These are phyloP conservation scores for Jamesozyma rosinii DNA, from an alignment of 805 yeast species.

Conservation along the genomic window DNA sequence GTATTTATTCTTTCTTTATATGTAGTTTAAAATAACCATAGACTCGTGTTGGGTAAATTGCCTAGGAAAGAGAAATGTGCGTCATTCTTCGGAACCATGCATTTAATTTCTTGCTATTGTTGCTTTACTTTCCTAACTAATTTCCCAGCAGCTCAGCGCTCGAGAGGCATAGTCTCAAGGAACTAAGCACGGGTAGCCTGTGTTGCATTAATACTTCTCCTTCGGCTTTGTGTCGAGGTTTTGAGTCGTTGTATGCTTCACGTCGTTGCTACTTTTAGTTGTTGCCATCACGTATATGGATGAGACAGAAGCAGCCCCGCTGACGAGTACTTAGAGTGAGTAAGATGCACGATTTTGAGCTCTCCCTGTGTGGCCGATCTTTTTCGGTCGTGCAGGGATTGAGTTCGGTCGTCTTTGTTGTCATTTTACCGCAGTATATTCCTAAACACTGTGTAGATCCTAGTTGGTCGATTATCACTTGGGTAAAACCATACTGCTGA, in stretches of 20 bases:
- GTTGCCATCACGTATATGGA: slow-evolving; percentile 41
- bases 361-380: slow-evolving; percentile 16
- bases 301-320: slow-evolving; percentile 89
- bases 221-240: slow-evolving; percentile 27
- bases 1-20: background rate
- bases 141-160: slow-evolving; percentile 58
- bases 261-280: slow-evolving; percentile 33
- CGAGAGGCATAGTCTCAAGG: slow-evolving; percentile 48
- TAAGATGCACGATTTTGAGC: slow-evolving; percentile 36
- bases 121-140: slow-evolving; percentile 23
- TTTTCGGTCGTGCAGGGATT: slow-evolving; percentile 27
- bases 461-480: slow-evolving; percentile 84
- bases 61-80: slow-evolving; percentile 18
- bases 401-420: slow-evolving; percentile 56
- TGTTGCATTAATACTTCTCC: slow-evolving; percentile 23
- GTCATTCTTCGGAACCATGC: slow-evolving; percentile 19
- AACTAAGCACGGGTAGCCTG: slow-evolving; percentile 8
- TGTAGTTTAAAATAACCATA: slow-evolving; percentile 12
- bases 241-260: slow-evolving; percentile 20
- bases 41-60: slow-evolving; percentile 22
- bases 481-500: slow-evolving; percentile 99
- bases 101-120: slow-evolving; percentile 26
- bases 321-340: slow-evolving; percentile 86
- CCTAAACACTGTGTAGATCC: slow-evolving; percentile 98
- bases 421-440: slow-evolving; percentile 86